Percentiles rank a stretch among this genome's conserved stretches.
phyloP scores from a whole-genome alignment of 2,329 filamentous ascomycete genomes.

The Ramularia endophylla region DNA sequence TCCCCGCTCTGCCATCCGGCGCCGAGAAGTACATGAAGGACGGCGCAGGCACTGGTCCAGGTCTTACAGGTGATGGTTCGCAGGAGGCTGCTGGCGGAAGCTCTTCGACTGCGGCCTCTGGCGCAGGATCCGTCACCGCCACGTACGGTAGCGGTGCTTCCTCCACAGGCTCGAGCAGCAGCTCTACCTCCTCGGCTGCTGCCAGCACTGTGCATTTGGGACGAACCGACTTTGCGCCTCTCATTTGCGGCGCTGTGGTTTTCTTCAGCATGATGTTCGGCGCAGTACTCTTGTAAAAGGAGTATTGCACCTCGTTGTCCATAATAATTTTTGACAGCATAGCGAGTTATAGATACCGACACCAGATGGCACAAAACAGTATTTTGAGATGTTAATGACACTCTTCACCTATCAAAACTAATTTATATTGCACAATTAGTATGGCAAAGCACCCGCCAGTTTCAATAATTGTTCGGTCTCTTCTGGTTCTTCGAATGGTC shows the following conservation, averaged over 20 bases:
- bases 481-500: slow-evolving; percentile 13
- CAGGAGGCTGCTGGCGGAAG: slow-evolving; percentile 48
- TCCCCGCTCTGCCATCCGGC: slow-evolving; percentile 52
- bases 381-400: too few relatives aligned
- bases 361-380: too few relatives aligned
- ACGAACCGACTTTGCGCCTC: slow-evolving; percentile 43
- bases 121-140: slow-evolving; percentile 42
- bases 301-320: neutral
- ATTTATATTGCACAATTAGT: too few relatives aligned
- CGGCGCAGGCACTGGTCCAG: slow-evolving; percentile 51
- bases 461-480: slow-evolving; percentile 14
- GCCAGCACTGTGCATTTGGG: slow-evolving; percentile 39
- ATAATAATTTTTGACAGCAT: too few relatives aligned
- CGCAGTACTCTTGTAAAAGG: slow-evolving; percentile 36
- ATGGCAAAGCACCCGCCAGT: slow-evolving; percentile 9
- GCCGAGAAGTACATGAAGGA: slow-evolving; percentile 51
- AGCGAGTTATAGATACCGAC: too few relatives aligned
- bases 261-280: slow-evolving; percentile 49
- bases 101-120: slow-evolving; percentile 43
- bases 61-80: slow-evolving; percentile 42
- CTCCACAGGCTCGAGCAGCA: slow-evolving; percentile 12
- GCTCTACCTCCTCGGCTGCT: slow-evolving; percentile 29
- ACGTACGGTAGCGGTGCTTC: slow-evolving; percentile 14
- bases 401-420: too few relatives aligned
- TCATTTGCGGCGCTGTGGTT: slow-evolving; percentile 46